A percentile compares a stretch with the other conserved stretches of the same genome.
Conservation (phyloP, 192 early-diverging fungal genomes). For the Mortierella antarctica region DNA sequence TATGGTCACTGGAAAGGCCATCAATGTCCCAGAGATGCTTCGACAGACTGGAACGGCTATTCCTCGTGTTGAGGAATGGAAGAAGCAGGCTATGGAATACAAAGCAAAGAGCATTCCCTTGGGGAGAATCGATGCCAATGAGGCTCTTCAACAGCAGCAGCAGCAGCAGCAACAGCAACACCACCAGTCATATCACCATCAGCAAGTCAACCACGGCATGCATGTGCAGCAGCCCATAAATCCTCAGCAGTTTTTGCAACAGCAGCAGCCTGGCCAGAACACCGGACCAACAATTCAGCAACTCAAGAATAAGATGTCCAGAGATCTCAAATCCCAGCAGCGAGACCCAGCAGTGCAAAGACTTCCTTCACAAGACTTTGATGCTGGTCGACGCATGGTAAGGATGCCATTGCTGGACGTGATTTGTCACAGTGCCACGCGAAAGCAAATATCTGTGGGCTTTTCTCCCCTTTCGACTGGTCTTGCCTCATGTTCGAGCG, state of each 20-base stretch:
- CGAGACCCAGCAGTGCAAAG: conserved; percentile 20
- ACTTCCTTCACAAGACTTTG: conserved; percentile 43
- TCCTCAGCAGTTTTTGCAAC: conserved; percentile 45
- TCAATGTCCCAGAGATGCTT: conserved; percentile 75
- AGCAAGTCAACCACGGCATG: conserved; percentile 1
- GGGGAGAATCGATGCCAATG: conserved; percentile 58
- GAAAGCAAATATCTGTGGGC: no score
- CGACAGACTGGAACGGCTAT: conserved; percentile 68
- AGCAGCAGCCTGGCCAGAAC: conserved; percentile 22
- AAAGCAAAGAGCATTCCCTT: conserved; percentile 61
- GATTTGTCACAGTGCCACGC: no score
- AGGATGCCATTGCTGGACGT: background rate
- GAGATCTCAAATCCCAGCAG: conserved; percentile 39
- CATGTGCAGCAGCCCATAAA: conserved; percentile 10
- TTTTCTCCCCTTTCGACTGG: no score
- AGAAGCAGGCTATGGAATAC: conserved; percentile 70
- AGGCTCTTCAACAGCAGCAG: conserved; percentile 53
- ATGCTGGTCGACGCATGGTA: conserved; percentile 32
- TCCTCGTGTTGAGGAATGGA: conserved; percentile 74
- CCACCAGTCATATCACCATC: conserved; percentile 23
- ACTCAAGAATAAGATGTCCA: conserved; percentile 52
- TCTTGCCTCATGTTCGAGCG: background rate
- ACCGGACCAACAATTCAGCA: conserved; percentile 44
- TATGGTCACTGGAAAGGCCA: conserved; percentile 69
- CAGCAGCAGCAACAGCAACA: conserved; percentile 25